These are phyloP conservation scores for Penicillium pulvis DNA, from an alignment of 495 filamentous ascomycete species.

Conservation along the genomic window DNA sequence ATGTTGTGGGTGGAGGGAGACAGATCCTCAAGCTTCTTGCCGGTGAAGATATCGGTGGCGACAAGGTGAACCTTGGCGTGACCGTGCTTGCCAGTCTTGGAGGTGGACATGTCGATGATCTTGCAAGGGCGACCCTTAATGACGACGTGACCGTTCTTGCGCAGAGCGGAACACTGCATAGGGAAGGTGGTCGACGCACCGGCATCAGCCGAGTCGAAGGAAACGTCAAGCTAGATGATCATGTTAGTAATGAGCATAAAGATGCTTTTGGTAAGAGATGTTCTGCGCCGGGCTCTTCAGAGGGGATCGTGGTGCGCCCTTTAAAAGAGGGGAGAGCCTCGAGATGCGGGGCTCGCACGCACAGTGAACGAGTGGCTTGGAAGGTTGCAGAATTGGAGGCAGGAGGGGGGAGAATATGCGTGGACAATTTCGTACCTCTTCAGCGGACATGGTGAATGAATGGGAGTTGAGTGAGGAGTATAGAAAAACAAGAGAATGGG, in stretches of 20 bases:
- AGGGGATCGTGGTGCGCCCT: slow-evolving; percentile 17
- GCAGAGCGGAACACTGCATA: slow-evolving; percentile 98
- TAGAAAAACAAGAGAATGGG: slow-evolving; percentile 13
- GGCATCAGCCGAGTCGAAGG: slow-evolving; percentile 89
- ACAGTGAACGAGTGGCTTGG: slow-evolving; percentile 17
- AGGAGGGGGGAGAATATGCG: slow-evolving; percentile 10
- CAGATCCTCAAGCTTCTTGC: slow-evolving; percentile 99
- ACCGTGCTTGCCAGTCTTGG: slow-evolving; percentile 99
- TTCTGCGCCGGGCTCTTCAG: slow-evolving; percentile 5
- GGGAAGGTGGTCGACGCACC: slow-evolving; percentile 92
- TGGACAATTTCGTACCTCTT: slow-evolving; percentile 36
- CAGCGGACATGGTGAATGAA: slow-evolving; percentile 47
- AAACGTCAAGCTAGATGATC: slow-evolving; percentile 72
- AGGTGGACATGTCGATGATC: slow-evolving; percentile 99
- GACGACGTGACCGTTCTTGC: slow-evolving; percentile 97
- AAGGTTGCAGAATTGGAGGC: slow-evolving; percentile 9
- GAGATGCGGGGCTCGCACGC: slow-evolving; percentile 38
- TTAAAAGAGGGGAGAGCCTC: slow-evolving; percentile 28
- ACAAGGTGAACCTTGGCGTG: slow-evolving; percentile 99
- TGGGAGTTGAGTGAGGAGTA: slow-evolving; percentile 2
- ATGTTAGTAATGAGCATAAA: not conserved
- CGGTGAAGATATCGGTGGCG: slow-evolving; percentile 97
- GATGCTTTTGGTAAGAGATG: not conserved
- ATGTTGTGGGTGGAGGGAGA: slow-evolving; percentile 99
- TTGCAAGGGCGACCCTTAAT: slow-evolving; percentile 99